phyloP scores from a whole-genome alignment of 768 basidiomycete species.

The Xerocomus spinulosus region DNA sequence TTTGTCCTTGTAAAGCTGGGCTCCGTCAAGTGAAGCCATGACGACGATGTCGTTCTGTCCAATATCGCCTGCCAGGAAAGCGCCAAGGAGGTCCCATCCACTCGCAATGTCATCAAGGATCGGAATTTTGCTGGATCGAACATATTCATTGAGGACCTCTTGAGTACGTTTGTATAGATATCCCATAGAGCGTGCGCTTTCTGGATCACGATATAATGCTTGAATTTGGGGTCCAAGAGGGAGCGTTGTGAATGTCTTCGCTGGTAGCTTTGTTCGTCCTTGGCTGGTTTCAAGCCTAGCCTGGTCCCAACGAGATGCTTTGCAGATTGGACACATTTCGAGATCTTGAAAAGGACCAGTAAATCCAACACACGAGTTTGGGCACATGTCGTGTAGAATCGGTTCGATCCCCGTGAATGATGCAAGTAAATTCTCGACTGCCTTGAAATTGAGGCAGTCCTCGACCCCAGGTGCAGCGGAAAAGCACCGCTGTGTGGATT shows the following conservation, averaged over 20 bases:
- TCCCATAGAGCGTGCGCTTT: neutral
- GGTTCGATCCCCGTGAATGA: neutral
- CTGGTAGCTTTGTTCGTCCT: no score
- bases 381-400: neutral
- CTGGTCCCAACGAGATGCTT: no score
- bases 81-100: neutral
- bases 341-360: neutral
- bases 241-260: neutral
- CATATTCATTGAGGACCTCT: neutral
- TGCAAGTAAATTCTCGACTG: neutral
- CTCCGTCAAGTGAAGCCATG: neutral
- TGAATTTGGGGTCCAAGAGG: slow-evolving; percentile 1
- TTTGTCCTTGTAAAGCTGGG: neutral
- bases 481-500: neutral
- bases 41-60: neutral
- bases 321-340: neutral
- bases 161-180: neutral
- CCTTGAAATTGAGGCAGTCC: neutral
- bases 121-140: neutral
- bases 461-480: neutral
- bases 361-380: neutral
- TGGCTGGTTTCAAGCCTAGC: no score
- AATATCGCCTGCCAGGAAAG: neutral
- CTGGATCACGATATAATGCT: neutral
- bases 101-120: neutral